Base-by-base conservation (phyloP, 306 rosid species). In the Pachyrhizus erosus region DNA sequence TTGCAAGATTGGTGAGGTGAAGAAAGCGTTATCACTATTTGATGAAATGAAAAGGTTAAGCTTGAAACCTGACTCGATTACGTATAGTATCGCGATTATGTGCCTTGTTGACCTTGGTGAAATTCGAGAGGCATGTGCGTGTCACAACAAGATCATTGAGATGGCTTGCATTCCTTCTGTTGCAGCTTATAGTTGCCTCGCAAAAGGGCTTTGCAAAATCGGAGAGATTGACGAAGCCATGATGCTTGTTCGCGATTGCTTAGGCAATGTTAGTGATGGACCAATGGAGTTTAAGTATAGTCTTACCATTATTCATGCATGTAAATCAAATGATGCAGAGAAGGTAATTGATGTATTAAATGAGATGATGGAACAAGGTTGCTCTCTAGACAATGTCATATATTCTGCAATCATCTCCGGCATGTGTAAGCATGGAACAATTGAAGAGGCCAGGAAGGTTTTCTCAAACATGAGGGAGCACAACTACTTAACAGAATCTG, bases 371-470 rank as follows among this genome's bases (percentile, higher is more conserved):
- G 90, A 90, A 85, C 81, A 90, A 70, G 94, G 92, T 46, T 91
- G 91, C 80, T 86, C 80, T 78, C 93, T 78, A 21, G 82, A 67
- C 51, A 82, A 48, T 66, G 90, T 89, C 20, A 24, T 88, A 29
- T 89, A 37, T 86, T 88, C 89, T 74, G 89, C 94, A 9, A 67
- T 95, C 72, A 89, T 95, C 80, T 91, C 88, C 12, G 97, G 96
- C 87, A 91, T 90, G 96, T 85, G 87, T 60, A 90, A 84, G 89
- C 62, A 95, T 60, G 97, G 98, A 77, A 87, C 94, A 2, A 79
- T 95, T 34, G 96, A 93, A 81, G 98, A 89, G 91, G 94, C 96
- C 20, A 87, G 95, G 89, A 95, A 90, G 81, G 86, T 93, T 73
- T 90, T 93, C 83, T 72, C 85, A 3, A 82, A 82, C 65, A 71